phyloP scores from a whole-genome alignment of 345 rosid species.

The Draba incana region DNA sequence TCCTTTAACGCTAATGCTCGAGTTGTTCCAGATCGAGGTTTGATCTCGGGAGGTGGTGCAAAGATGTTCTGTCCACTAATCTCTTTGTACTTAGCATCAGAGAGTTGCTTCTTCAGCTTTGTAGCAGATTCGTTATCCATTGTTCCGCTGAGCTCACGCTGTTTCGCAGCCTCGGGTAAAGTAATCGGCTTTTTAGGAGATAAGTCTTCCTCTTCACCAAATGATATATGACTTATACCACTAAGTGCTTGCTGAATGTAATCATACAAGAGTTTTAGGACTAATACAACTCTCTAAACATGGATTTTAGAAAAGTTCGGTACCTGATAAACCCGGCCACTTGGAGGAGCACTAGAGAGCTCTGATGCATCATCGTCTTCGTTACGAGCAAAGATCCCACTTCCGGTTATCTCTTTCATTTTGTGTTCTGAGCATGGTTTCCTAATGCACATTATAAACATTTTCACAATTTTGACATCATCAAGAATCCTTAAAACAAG shows the following conservation, averaged over 20 bases:
- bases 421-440: conserved; percentile 94
- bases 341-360: conserved; percentile 17
- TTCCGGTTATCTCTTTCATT: conserved; percentile 94
- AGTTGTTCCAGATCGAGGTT: conserved; percentile 70
- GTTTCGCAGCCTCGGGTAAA: conserved; percentile 87
- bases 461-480: conserved; percentile 19
- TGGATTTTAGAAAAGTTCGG: neutral
- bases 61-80: conserved; percentile 93
- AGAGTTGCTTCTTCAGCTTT: conserved; percentile 72
- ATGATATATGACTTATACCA: conserved; percentile 93
- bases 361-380: conserved; percentile 60
- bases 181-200: conserved; percentile 75
- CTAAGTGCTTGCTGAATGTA: conserved; percentile 68
- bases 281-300: conserved; percentile 3
- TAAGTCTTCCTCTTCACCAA: conserved; percentile 75
- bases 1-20: conserved; percentile 74
- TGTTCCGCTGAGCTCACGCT: conserved; percentile 91
- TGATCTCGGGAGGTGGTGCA: conserved; percentile 94
- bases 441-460: conserved; percentile 45
- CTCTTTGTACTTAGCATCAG: conserved; percentile 91
- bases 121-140: conserved; percentile 64
- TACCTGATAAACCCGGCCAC: conserved; percentile 58
- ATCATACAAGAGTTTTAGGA: neutral
- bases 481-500: neutral
- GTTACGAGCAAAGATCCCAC: conserved; percentile 79